Conservation (phyloP, 768 basidiomycete species). For the Mycena latifolia region DNA sequence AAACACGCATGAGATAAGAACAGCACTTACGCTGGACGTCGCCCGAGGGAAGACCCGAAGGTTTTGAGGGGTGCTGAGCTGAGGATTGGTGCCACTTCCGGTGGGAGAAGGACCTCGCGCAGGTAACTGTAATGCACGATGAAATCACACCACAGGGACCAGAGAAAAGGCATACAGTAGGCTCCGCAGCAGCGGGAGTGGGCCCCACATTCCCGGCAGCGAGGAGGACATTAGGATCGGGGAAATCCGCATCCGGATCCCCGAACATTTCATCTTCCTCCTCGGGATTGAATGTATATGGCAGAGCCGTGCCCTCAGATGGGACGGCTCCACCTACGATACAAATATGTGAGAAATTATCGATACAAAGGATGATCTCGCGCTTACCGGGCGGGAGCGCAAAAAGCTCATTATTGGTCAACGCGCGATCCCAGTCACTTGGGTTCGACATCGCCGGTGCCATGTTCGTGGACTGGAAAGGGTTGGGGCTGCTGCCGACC, state of each 20-base stretch:
- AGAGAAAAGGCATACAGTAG: too few species aligned
- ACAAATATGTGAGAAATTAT: too few species aligned
- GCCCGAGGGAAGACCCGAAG: constrained; percentile 3
- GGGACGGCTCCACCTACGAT: too few species aligned
- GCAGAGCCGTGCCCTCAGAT: too few species aligned
- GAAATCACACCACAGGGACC: too few species aligned
- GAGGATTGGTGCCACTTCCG: background rate
- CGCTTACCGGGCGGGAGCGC: too few species aligned
- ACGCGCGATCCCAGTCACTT: background rate
- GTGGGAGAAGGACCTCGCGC: background rate
- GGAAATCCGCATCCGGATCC: background rate
- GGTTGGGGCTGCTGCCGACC: constrained; percentile 1
- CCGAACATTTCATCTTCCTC: constrained; percentile 1
- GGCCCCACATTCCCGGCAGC: too few species aligned
- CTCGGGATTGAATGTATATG: background rate
- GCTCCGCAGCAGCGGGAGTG: too few species aligned
- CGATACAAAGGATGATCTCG: too few species aligned
- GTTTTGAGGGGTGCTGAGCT: background rate
- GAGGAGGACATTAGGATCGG: background rate
- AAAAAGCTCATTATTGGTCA: background rate
- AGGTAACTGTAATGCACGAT: too few species aligned
- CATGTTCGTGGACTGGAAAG: background rate
- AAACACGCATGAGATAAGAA: too few species aligned
- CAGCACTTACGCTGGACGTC: background rate
- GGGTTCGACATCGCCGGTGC: background rate